Evolutionary conservation across 805 yeast genomes (phyloP), one percentile per base, ranked within the genome.

Genomic region (Candida succiphila): DNA sequence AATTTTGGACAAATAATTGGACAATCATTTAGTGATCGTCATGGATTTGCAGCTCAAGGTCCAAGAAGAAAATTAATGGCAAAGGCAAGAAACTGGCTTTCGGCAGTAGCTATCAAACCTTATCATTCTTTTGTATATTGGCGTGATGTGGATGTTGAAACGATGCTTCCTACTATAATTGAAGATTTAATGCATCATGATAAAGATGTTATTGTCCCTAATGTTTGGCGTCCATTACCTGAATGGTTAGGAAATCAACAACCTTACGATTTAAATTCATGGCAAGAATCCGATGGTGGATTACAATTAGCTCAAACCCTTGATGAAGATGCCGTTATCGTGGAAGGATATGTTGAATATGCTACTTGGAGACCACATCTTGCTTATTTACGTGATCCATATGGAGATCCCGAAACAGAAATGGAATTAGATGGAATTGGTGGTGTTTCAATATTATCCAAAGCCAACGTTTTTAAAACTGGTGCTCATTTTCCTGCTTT

Each of bases 361-460:
- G 95, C 94, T 28, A 89, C 98, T 2, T 89, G 97, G 96, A 72
- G 98, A 58, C 94, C 96, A 2, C 97, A 89, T 60, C 66, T 89
- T 44, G 97, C 97, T 1, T 89, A 92, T 52, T 68, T 89, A 54
- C 69, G 97, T 45, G 96, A 88, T 49, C 95, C 96, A 2, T 78
- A 83, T 49, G 98, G 97, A 17, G 94, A 87, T 57, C 89, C 94
- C 5, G 89, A 84, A 51, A 89, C 80, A 29, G 95, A 86, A 52
- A 80, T 89, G 81, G 88, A 80, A 37, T 65, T 89, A 41, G 97
- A 89, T 57, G 98, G 98, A 34, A 87, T 89, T 46, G 98, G 98
- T 18, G 98, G 97, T 43, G 98, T 89, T 29, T 85, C 96, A 1
- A 87, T 92, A 43, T 65, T 89, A 44, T 71, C 94, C 29, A 84